Percentiles rank a stretch among this genome's conserved stretches.
phyloP scores from a whole-genome alignment of 306 rosid genomes.

The Cercis canadensis region DNA sequence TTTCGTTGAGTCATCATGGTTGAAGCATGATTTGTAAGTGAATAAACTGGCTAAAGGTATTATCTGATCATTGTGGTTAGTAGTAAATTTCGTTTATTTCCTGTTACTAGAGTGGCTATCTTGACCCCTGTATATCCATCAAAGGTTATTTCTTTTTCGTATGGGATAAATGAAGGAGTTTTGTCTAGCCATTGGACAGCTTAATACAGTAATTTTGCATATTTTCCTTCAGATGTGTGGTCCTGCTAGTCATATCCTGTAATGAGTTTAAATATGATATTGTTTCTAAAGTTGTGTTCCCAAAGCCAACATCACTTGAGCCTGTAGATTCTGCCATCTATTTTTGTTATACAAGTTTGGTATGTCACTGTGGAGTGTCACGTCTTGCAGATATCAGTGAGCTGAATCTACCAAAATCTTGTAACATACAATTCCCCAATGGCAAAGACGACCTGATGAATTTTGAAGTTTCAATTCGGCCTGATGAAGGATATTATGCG shows the following conservation, averaged over 20 bases:
- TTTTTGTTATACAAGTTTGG: slow-evolving; percentile 25
- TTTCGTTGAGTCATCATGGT: no score
- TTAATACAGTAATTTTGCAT: slow-evolving; percentile 7
- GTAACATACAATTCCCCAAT: slow-evolving; percentile 79
- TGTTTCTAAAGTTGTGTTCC: slow-evolving; percentile 7
- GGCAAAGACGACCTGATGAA: slow-evolving; percentile 97
- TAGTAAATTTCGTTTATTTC: neutral
- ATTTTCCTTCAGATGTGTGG: neutral
- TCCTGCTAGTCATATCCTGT: no score
- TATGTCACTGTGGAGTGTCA: slow-evolving; percentile 30
- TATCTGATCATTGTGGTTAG: neutral
- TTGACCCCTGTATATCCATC: neutral
- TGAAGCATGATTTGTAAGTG: no score
- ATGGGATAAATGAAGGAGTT: slow-evolving; percentile 13
- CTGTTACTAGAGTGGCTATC: slow-evolving; percentile 3
- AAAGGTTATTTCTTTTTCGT: slow-evolving; percentile 6
- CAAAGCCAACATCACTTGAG: neutral
- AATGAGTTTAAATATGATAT: slow-evolving; percentile 18
- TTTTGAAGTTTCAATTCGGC: slow-evolving; percentile 91
- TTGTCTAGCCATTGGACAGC: slow-evolving; percentile 10
- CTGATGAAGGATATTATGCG: slow-evolving; percentile 92
- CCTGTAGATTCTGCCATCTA: slow-evolving; percentile 12
- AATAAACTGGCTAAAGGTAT: no score
- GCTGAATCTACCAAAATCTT: slow-evolving; percentile 89
- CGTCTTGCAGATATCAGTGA: slow-evolving; percentile 83